These are phyloP conservation scores for Lineolata rhizophorae DNA, from an alignment of 495 filamentous ascomycete genomes.

Conservation along the genomic window DNA sequence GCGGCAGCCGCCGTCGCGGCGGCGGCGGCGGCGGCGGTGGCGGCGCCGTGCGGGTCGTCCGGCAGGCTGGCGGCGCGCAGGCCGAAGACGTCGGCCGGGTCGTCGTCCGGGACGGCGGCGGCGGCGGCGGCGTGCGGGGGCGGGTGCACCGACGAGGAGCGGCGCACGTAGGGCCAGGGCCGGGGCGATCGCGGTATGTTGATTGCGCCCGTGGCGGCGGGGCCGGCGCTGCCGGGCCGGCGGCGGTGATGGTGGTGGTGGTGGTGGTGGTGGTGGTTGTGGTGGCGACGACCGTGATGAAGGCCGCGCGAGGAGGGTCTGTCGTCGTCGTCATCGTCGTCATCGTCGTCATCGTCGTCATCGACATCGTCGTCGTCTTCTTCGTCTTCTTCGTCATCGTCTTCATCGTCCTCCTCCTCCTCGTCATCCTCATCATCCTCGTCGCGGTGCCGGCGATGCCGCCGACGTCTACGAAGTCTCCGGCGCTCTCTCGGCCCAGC, in stretches of 20 bases:
- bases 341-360: no score
- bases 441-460: no score
- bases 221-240: constrained; percentile 1
- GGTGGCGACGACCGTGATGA: no score
- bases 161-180: constrained; percentile 34
- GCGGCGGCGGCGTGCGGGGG: constrained; percentile 11
- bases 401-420: not conserved
- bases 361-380: not conserved
- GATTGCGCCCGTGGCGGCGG: constrained; percentile 40
- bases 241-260: constrained; percentile 1
- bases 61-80: constrained; percentile 55
- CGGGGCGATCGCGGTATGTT: constrained; percentile 66
- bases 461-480: no score
- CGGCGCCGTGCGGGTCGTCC: constrained; percentile 33
- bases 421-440: not conserved
- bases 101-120: constrained; percentile 23
- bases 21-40: constrained; percentile 18
- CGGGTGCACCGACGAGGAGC: constrained; percentile 54
- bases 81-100: constrained; percentile 41
- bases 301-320: not conserved
- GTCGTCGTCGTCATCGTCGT: not conserved
- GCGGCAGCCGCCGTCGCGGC: not conserved
- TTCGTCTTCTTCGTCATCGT: not conserved
- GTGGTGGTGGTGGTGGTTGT: no score
- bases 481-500: not conserved